These are phyloP conservation scores for Trypanosoma mega DNA, from an alignment of 208 protist genomes.

Conservation along the genomic window DNA sequence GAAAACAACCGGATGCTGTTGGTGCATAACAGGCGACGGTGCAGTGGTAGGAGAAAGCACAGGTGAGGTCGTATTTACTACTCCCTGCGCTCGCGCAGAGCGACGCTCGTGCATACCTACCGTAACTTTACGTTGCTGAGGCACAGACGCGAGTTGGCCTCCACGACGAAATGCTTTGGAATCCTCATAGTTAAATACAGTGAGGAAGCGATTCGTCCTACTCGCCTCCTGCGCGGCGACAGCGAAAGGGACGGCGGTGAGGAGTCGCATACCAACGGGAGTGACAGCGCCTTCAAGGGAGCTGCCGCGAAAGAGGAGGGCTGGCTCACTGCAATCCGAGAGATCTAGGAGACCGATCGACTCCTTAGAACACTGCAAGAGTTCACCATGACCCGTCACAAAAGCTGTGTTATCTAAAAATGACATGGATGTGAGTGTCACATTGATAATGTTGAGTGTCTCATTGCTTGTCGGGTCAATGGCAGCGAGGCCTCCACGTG, in stretches of 20 bases:
- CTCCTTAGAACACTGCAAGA: constrained; percentile 40
- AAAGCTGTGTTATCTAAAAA: constrained; percentile 75
- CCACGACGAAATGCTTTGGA: constrained; percentile 30
- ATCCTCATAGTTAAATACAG: constrained; percentile 76
- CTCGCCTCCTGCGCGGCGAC: constrained; percentile 52
- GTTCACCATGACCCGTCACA: constrained; percentile 58
- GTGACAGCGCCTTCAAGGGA: constrained; percentile 36
- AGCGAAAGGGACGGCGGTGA: constrained; percentile 55
- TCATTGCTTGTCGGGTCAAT: constrained; percentile 67
- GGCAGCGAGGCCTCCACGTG: constrained; percentile 39
- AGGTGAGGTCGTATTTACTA: not conserved
- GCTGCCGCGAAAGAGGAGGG: constrained; percentile 53
- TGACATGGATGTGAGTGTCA: constrained; percentile 53
- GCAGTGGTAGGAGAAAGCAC: not conserved
- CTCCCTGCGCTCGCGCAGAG: constrained; percentile 1
- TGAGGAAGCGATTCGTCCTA: constrained; percentile 40
- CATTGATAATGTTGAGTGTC: constrained; percentile 34
- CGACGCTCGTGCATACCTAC: constrained; percentile 10
- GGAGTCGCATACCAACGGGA: constrained; percentile 54
- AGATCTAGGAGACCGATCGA: constrained; percentile 74
- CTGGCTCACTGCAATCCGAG: constrained; percentile 44
- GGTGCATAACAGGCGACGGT: not conserved
- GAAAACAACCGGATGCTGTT: constrained; percentile 21
- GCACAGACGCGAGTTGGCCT: constrained; percentile 2
- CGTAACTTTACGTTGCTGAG: constrained; percentile 46